Evolutionary conservation across 495 filamentous ascomycete species (phyloP).

Genomic region (Penicillium coprophilum): DNA sequence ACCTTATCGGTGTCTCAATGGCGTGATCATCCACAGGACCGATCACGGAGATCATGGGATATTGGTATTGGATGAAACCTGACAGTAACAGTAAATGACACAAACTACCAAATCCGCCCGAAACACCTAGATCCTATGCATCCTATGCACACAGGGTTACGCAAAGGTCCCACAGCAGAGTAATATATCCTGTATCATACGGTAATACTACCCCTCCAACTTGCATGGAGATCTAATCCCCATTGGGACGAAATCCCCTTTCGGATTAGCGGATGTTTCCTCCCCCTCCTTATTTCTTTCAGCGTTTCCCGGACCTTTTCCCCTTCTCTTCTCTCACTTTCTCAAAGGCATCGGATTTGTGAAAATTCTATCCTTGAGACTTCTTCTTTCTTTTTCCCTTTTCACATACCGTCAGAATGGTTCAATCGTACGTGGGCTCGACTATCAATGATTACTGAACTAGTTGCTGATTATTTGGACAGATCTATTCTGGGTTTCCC

Average conservation of each 20-base stretch:
- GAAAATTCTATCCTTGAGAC: slow-evolving; percentile 21
- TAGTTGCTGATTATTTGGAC: slow-evolving; percentile 17
- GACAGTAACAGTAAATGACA: slow-evolving; percentile 12
- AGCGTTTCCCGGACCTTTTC: slow-evolving; percentile 22
- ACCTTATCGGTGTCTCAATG: slow-evolving; percentile 9
- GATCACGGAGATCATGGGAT: slow-evolving; percentile 12
- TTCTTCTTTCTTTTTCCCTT: slow-evolving; percentile 21
- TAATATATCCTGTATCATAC: neutral
- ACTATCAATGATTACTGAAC: slow-evolving; percentile 22
- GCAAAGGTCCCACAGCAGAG: neutral
- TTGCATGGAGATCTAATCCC: slow-evolving; percentile 7
- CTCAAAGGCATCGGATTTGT: slow-evolving; percentile 29
- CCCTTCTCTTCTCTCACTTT: slow-evolving; percentile 20
- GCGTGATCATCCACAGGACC: slow-evolving; percentile 10
- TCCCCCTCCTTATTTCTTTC: slow-evolving; percentile 36
- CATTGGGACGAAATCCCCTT: slow-evolving; percentile 15
- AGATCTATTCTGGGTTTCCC: slow-evolving; percentile 75
- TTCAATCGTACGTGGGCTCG: slow-evolving; percentile 63
- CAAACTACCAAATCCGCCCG: neutral
- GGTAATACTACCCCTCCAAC: slow-evolving; percentile 27
- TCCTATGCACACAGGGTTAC: neutral
- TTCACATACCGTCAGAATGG: slow-evolving; percentile 61
- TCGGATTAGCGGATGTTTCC: slow-evolving; percentile 22
- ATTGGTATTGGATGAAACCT: too few relatives aligned
- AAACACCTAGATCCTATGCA: neutral